Evolutionary conservation across 306 rosid species (phyloP), one percentile per base, ranked within the genome.

Genomic region (Cucurbita ficifolia): DNA sequence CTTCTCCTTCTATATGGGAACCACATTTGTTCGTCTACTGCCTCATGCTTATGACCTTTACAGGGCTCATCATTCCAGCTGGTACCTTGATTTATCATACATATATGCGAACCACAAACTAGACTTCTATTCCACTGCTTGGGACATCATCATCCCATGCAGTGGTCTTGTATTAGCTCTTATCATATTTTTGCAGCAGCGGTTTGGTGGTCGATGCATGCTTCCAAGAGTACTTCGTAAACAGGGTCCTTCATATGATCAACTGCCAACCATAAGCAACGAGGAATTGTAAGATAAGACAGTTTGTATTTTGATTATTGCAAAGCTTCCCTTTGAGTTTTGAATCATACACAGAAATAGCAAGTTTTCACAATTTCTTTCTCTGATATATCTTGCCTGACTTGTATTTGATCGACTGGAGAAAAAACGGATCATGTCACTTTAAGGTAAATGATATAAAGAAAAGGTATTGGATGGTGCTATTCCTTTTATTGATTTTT

Each of bases 31-130:
- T 75, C 94, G 86, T 5, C 85, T 89, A 75, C 76, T 90, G 67
- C 97, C 97, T 74, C 98, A 88, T 85, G 96, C 94, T 14, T 93
- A 90, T 56, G 97, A 93, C 84, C 90, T 92, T 42, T 90, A 82
- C 84, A 79, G 96, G 79, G 87, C 87, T 78, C 97, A 75, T 75
- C 78, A 81, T 58, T 75, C 83, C 63, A 65, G 87, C 33, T 78
- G 86, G 87, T 79, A 80, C 82, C 88, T 90, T 33, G 87, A 83
- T 76, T 77, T 83, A 45, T 82, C 96, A 1, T 87, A 81, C 71
- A 86, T 90, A 56, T 93, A 88, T 70, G 98, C 97, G 39, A 85
- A 79, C 79, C 97, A 87, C 57, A 84, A 74, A 53, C 82, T 81
- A 82, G 97, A 84, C 76, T 87, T 88, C 77, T 93, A 84, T 81